Evolutionary conservation across 805 yeast genomes (phyloP), one percentile per base, ranked within the genome.

Genomic region (Kluyveromyces wickerhamii): DNA sequence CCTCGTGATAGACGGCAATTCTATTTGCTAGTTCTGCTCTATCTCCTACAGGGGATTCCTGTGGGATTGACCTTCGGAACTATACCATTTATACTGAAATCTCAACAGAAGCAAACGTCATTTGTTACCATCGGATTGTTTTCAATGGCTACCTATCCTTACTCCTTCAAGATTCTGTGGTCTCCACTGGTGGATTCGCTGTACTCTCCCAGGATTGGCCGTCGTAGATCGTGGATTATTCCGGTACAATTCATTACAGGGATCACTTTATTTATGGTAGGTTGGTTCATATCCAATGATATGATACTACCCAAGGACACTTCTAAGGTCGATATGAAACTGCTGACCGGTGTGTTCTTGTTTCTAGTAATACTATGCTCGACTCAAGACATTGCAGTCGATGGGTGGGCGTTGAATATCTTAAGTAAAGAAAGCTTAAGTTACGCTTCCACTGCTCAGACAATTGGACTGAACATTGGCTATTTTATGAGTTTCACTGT

Each of bases 351-450:
- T 32, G 68, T 75, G 37, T 92, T 92, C 59, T 83, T 88, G 48
- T 44, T 75, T 15, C 63, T 92, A 39, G 92, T 92, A 21, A 73
- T 89, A 38, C 67, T 88, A 40, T 88, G 96, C 62, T 96, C 97
- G 1, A 89, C 98, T 0, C 98, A 92, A 59, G 98, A 92, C 55
- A 92, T 92, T 37, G 97, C 98, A 0, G 98, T 92, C 15, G 98
- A 92, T 62, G 97, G 98, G 8, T 92, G 98, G 98, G 96, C 97
- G 0, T 63, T 92, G 51, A 92, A 96, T 1, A 76, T 89, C 25
- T 65, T 92, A 34, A 76, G 88, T 12, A 77, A 77, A 17, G 74
- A 73, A 18, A 80, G 94, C 10, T 66, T 92, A 41, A 78, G 94
- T 12, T 92, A 77, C 63, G 97, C 98, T 0, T 84, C 95, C 4